Conservation (phyloP, 441 rosid genomes). For the Mallotus repandus region DNA sequence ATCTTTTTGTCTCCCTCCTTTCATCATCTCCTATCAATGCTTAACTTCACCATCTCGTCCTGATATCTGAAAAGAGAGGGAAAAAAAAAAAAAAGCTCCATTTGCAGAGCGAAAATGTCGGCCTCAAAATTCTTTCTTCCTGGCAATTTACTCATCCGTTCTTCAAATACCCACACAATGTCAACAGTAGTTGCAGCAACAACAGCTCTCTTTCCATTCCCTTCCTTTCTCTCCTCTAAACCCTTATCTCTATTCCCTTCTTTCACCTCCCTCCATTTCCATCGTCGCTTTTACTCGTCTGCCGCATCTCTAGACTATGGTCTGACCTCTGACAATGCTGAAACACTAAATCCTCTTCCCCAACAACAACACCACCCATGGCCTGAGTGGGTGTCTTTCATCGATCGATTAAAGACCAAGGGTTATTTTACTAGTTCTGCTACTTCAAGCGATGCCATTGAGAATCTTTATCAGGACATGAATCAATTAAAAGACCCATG, state of each 20-base stretch:
- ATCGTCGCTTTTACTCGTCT: conserved; percentile 30
- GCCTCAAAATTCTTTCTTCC: conserved; percentile 41
- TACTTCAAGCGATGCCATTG: neutral
- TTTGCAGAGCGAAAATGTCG: conserved; percentile 35
- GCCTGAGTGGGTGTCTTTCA: conserved; percentile 88
- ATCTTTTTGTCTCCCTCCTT: too few relatives aligned
- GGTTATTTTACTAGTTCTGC: conserved; percentile 51
- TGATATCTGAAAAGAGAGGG: too few relatives aligned
- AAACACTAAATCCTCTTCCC: conserved; percentile 13
- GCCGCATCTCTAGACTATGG: conserved; percentile 10
- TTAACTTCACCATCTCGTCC: too few relatives aligned
- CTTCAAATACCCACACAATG: conserved; percentile 25
- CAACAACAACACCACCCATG: conserved; percentile 69
- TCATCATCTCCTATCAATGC: too few relatives aligned
- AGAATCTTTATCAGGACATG: conserved; percentile 52
- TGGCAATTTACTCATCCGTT: conserved; percentile 43
- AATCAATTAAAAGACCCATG: conserved; percentile 72
- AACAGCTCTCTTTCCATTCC: conserved; percentile 26
- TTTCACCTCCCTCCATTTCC: conserved; percentile 21
- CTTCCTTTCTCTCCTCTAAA: conserved; percentile 25
- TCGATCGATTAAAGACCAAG: conserved; percentile 63
- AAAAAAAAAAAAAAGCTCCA: too few relatives aligned
- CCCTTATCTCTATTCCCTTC: conserved; percentile 29
- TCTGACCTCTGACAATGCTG: conserved; percentile 21
- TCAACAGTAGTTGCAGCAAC: too few relatives aligned